These are phyloP conservation scores for Penicillium fuscoglaucum DNA, from an alignment of 2,329 filamentous ascomycete genomes.

Conservation along the genomic window DNA sequence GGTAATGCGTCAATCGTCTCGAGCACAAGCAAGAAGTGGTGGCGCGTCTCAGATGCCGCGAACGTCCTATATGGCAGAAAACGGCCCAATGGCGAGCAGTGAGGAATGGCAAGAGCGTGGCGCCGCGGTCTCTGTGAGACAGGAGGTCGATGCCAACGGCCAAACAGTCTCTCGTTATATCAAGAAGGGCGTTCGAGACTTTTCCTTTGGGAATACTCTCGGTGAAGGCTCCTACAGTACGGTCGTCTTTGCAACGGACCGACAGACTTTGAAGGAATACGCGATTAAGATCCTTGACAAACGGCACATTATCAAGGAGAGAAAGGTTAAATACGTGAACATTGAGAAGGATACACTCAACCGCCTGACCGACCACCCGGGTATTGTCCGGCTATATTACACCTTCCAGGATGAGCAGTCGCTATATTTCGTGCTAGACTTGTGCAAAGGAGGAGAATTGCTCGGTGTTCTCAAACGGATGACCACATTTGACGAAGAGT, in stretches of 20 bases:
- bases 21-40: conserved; percentile 59
- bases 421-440: conserved; percentile 92
- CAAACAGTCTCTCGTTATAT: conserved; percentile 78
- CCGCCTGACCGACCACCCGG: conserved; percentile 90
- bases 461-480: conserved; percentile 92
- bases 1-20: conserved; percentile 75
- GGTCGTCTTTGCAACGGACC: conserved; percentile 87
- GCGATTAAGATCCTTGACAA: conserved; percentile 98
- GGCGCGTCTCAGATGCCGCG: conserved; percentile 38
- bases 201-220: conserved; percentile 84
- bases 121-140: conserved; percentile 78
- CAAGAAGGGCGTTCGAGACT: conserved; percentile 97
- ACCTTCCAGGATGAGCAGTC: conserved; percentile 97
- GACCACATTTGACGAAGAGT: conserved; percentile 91
- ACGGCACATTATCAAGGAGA: conserved; percentile 98
- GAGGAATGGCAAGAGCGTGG: conserved; percentile 97
- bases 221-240: conserved; percentile 98
- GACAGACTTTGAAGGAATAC: conserved; percentile 92
- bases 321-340: conserved; percentile 99
- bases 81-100: conserved; percentile 63
- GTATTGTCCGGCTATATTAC: conserved; percentile 94
- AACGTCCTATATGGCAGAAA: conserved; percentile 56
- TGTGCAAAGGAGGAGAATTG: conserved; percentile 89
- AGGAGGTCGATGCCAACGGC: conserved; percentile 82
- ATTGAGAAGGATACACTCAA: conserved; percentile 99